These are phyloP conservation scores for Lepidium sativum DNA, from an alignment of 345 rosid species.

Conservation along the genomic window DNA sequence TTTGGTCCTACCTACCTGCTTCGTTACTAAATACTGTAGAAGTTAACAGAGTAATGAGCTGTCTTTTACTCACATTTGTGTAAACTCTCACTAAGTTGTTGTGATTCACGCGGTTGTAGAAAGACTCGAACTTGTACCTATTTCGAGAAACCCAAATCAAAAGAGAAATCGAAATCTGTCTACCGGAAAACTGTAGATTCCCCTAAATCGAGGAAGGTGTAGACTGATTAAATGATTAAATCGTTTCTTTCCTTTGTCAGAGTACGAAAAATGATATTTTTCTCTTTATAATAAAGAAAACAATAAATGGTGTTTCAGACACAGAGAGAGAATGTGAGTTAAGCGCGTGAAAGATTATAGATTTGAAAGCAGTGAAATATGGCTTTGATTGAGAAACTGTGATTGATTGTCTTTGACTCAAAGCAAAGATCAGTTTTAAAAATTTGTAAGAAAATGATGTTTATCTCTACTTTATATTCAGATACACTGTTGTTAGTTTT, in stretches of 20 bases:
- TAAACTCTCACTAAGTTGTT: not conserved
- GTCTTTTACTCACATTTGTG: conserved; percentile 20
- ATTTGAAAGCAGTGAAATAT: conserved; percentile 13
- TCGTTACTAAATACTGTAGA: conserved; percentile 8
- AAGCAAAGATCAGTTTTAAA: not conserved
- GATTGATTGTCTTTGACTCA: not conserved
- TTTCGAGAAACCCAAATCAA: not conserved
- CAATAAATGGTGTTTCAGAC: not conserved
- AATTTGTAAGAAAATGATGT: not conserved
- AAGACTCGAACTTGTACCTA: conserved; percentile 8
- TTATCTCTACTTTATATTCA: not conserved
- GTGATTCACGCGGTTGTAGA: conserved; percentile 16
- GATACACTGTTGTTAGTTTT: not conserved
- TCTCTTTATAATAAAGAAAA: not conserved
- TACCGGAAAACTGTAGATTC: not conserved
- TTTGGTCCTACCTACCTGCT: conserved; percentile 14
- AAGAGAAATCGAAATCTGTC: not conserved
- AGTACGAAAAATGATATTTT: not conserved
- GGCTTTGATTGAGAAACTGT: conserved; percentile 25
- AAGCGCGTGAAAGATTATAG: conserved; percentile 9
- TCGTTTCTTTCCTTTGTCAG: not conserved
- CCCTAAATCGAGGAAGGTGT: not conserved
- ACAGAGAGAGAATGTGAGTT: not conserved
- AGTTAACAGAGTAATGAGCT: conserved; percentile 21
- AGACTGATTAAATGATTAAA: not conserved